Evolutionary conservation across 2,329 filamentous ascomycete genomes (phyloP).

Genomic region (Penicillium palitans): DNA sequence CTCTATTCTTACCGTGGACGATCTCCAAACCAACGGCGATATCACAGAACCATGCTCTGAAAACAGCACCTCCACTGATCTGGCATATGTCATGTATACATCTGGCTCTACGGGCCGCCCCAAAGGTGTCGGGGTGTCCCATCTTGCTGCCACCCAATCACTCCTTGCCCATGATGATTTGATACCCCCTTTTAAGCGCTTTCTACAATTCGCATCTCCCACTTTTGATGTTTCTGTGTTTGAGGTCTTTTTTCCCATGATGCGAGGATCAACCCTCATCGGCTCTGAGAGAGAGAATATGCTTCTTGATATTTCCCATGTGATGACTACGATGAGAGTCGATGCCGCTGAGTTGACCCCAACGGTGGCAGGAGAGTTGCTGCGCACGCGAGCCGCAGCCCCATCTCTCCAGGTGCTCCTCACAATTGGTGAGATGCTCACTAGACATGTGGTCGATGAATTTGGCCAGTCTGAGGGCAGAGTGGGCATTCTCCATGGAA

Average conservation of each 20-base stretch:
- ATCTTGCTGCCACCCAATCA: constrained; percentile 76
- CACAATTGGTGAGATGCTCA: constrained; percentile 94
- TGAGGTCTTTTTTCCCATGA: constrained; percentile 87
- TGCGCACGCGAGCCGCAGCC: constrained; percentile 66
- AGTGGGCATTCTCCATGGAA: constrained; percentile 75
- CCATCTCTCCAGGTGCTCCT: constrained; percentile 70
- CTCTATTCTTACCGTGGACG: constrained; percentile 26
- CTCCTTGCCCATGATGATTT: constrained; percentile 77
- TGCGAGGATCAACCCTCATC: constrained; percentile 71
- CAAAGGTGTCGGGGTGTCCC: constrained; percentile 82
- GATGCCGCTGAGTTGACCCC: constrained; percentile 89
- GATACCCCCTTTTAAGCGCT: constrained; percentile 73
- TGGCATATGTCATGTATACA: constrained; percentile 93
- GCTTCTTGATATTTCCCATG: constrained; percentile 70
- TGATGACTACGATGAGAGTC: constrained; percentile 65
- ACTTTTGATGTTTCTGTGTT: constrained; percentile 96
- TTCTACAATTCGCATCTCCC: constrained; percentile 87
- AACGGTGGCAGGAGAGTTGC: constrained; percentile 76
- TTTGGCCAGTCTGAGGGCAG: constrained; percentile 63
- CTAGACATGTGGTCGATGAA: constrained; percentile 70
- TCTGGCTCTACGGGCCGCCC: constrained; percentile 86
- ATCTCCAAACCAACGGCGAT: constrained; percentile 12
- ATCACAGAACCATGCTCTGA: constrained; percentile 5
- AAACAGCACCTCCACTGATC: constrained; percentile 30
- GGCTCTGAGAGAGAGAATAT: constrained; percentile 68